Base-by-base conservation (phyloP, 1,139 yeast genomes). In the Scheffersomyces insectosa region DNA sequence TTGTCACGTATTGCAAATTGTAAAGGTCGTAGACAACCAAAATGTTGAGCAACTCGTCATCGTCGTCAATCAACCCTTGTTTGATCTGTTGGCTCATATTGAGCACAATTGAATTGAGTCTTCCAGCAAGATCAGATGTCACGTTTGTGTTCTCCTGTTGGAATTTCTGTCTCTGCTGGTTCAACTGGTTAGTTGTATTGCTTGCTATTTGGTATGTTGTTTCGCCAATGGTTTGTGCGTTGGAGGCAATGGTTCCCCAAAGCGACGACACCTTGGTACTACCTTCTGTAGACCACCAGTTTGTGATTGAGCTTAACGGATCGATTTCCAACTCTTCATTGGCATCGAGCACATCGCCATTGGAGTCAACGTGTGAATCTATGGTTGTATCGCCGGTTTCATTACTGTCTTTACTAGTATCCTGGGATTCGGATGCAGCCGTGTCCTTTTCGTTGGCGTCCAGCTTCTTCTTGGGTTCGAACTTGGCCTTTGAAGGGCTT, bases 271-370 rank as follows among this genome's bases (percentile, higher is more conserved):
- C 95, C 33, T 85, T 86, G 4, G 79, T 75, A 1, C 95, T 81
- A 0, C 96, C 97, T 41, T 83, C 83, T 3, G 72, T 72, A 4
- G 80, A 79, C 88, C 90, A 88, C 97, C 98, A 91, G 41, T 76
- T 81, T 5, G 95, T 73, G 42, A 88, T 66, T 1, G 90, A 76
- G 0, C 85, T 75, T 32, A 88, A 75, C 12, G 95, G 90, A 58
- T 85, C 93, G 40, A 71, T 70, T 11, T 77, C 66, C 20, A 61
- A 47, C 41, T 56, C 59, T 16, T 49, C 54, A 20, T 44, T 46
- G 11, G 54, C 56, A 28, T 39, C 37, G 13, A 36, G 20, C 5
- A 37, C 36, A 7, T 32, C 41, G n/a, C 10, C 27, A 13, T 23
- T 11, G 39, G 29, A 30, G 3, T 28, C 31, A 6, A 6, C 12